These are phyloP conservation scores for Cystofilobasidium capitatum DNA, from an alignment of 768 basidiomycete genomes.

Conservation along the genomic window DNA sequence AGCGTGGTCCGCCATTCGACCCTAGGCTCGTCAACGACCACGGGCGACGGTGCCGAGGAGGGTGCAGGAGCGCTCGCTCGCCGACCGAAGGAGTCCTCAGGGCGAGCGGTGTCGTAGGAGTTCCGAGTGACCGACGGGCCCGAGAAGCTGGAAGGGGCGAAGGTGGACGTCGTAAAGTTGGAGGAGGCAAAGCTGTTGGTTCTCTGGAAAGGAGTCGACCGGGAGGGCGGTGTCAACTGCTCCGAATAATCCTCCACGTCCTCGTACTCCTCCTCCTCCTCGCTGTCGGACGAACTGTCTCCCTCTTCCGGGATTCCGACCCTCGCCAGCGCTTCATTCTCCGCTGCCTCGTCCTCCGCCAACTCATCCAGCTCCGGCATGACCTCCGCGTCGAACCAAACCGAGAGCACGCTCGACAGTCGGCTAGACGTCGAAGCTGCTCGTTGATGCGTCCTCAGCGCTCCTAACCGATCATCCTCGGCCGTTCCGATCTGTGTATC, in stretches of 20 bases:
- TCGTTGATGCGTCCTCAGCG: not conserved
- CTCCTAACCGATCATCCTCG: not conserved
- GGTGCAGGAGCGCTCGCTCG: not conserved
- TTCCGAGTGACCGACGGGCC: not conserved
- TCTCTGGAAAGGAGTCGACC: not conserved
- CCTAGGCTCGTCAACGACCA: not conserved
- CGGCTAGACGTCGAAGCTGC: slow-evolving; percentile 16
- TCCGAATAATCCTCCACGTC: not conserved
- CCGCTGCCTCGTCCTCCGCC: slow-evolving; percentile 4
- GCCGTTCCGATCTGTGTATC: not conserved
- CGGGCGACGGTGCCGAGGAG: not conserved
- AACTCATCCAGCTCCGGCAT: slow-evolving; percentile 16
- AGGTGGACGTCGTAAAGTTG: not conserved
- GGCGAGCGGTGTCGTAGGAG: not conserved
- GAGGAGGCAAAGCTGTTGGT: not conserved
- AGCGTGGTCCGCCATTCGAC: slow-evolving; percentile 18
- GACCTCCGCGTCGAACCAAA: slow-evolving; percentile 28
- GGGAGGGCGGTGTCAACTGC: not conserved
- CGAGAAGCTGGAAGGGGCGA: not conserved
- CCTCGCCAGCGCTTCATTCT: not conserved
- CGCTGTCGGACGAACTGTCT: slow-evolving; percentile 4
- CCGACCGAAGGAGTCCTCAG: not conserved
- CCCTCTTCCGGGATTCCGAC: not conserved
- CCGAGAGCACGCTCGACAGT: slow-evolving; percentile 19
- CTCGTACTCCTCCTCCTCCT: slow-evolving; percentile 4